These are phyloP conservation scores for Kluyveromyces sp. DNA, from an alignment of 1,139 yeast species.

Conservation along the genomic window DNA sequence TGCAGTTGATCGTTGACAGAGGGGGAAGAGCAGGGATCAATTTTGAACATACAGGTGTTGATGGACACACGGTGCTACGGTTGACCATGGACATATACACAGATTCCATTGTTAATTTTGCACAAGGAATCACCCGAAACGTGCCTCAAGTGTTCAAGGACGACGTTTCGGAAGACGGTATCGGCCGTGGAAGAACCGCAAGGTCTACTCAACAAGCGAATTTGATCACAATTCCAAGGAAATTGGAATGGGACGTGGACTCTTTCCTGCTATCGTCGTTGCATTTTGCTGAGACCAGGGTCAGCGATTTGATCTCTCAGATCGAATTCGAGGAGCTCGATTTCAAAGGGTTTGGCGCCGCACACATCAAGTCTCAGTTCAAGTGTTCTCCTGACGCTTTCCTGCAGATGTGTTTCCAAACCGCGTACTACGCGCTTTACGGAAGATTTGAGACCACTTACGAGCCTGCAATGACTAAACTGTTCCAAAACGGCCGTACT, in stretches of 20 bases:
- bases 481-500: conserved; percentile 81
- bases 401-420: conserved; percentile 90
- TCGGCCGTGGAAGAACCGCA: conserved; percentile 17
- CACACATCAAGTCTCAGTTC: conserved; percentile 64
- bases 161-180: conserved; percentile 15
- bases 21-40: conserved; percentile 92
- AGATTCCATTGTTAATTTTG: conserved; percentile 81
- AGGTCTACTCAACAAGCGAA: conserved; percentile 21
- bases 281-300: conserved; percentile 85
- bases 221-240: conserved; percentile 66
- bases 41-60: conserved; percentile 93
- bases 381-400: conserved; percentile 93
- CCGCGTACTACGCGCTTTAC: conserved; percentile 83
- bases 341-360: conserved; percentile 69
- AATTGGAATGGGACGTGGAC: conserved; percentile 82
- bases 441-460: conserved; percentile 92
- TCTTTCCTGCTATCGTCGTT: conserved; percentile 70
- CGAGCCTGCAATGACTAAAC: conserved; percentile 94
- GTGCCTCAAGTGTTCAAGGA: conserved; percentile 52
- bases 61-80: conserved; percentile 86
- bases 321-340: conserved; percentile 81
- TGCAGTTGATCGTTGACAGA: conserved; percentile 82
- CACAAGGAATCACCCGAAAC: conserved; percentile 71
- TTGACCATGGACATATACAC: conserved; percentile 88
- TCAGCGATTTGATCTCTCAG: conserved; percentile 81